phyloP scores from a whole-genome alignment of 2,329 filamentous ascomycete species.

The Claviceps pazoutovae region DNA sequence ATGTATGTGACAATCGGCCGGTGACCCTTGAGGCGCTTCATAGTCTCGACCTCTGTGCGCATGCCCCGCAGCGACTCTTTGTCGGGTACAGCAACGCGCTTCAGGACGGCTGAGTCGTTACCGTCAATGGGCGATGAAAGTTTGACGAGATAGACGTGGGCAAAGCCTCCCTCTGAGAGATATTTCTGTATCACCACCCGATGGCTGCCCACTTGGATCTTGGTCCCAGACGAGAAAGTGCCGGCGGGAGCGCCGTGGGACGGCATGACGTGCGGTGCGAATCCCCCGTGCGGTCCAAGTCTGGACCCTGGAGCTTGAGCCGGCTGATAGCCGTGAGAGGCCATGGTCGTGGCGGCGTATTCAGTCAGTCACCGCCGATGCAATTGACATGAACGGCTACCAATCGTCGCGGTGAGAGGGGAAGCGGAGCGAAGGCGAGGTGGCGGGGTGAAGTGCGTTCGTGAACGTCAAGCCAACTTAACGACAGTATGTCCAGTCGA shows the following conservation, averaged over 20 bases:
- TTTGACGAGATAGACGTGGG: conserved; percentile 93
- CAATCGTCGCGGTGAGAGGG: background rate
- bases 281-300: conserved; percentile 27
- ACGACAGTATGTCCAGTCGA: background rate
- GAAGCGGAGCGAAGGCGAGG: background rate
- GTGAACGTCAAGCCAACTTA: background rate
- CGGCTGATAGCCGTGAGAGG: conserved; percentile 23
- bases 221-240: conserved; percentile 85
- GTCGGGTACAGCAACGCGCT: conserved; percentile 91
- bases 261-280: conserved; percentile 22
- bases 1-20: conserved; percentile 94
- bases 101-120: conserved; percentile 72
- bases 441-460: background rate
- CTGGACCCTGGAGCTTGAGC: conserved; percentile 14
- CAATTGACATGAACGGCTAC: too few relatives aligned
- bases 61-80: conserved; percentile 89
- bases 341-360: conserved; percentile 14
- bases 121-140: conserved; percentile 64
- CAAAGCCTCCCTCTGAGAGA: conserved; percentile 93
- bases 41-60: conserved; percentile 97
- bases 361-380: background rate
- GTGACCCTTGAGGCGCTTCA: conserved; percentile 98
- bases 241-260: conserved; percentile 44
- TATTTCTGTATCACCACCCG: conserved; percentile 93
- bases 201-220: conserved; percentile 90